These are phyloP conservation scores for Xylariales sp. DNA, from an alignment of 2,329 filamentous ascomycete species.

Conservation along the genomic window DNA sequence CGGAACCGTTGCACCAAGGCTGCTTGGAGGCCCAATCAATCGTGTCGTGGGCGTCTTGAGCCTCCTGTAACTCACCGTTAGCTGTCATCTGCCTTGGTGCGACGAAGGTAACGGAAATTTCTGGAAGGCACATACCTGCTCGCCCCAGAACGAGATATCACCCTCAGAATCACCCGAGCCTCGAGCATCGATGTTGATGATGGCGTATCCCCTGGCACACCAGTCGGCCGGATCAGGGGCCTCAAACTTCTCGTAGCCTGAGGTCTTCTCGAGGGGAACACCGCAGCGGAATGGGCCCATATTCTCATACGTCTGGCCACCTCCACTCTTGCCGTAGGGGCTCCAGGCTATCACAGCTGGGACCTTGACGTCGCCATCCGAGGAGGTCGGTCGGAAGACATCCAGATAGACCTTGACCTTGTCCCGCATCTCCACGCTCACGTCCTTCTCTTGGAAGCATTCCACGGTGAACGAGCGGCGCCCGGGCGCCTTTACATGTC, in stretches of 20 bases:
- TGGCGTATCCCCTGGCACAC: conserved; percentile 21
- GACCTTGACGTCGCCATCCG: conserved; percentile 9
- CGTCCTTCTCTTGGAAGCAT: conserved; percentile 15
- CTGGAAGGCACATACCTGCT: not conserved
- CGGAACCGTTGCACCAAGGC: conserved; percentile 21
- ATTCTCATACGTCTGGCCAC: conserved; percentile 12
- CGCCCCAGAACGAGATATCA: conserved; percentile 17
- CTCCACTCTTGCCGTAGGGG: conserved; percentile 21
- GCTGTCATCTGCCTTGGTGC: not conserved
- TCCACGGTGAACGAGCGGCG: conserved; percentile 3
- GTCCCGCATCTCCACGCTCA: conserved; percentile 19
- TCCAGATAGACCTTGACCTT: conserved; percentile 18
- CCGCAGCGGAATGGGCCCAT: conserved; percentile 14
- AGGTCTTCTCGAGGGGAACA: not conserved
- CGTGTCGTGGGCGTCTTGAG: conserved; percentile 19
- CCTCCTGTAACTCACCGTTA: conserved; percentile 12
- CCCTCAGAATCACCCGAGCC: conserved; percentile 22
- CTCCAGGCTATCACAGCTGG: conserved; percentile 22
- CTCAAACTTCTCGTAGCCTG: conserved; percentile 10
- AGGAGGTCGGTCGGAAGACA: conserved; percentile 17
- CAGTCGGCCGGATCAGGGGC: conserved; percentile 23
- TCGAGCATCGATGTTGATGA: conserved; percentile 24
- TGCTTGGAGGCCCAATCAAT: conserved; percentile 16
- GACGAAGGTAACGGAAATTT: not conserved
- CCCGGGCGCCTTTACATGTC: not conserved